Evolutionary conservation across 2,329 filamentous ascomycete genomes (phyloP).

Genomic region (Cytospora mali): DNA sequence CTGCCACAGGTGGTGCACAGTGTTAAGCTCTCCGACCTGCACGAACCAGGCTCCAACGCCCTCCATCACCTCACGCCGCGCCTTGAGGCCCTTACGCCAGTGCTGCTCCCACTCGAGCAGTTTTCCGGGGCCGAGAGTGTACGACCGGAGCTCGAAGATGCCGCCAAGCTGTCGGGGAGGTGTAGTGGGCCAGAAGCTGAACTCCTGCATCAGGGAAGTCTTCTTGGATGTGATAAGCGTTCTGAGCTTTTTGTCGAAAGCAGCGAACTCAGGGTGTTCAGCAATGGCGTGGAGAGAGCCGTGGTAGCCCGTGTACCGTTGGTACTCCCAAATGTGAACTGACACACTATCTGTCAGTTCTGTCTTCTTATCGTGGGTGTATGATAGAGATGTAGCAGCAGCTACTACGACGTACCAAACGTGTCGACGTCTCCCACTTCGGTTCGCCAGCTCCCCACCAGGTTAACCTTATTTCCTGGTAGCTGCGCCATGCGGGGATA

Average conservation of each 20-base stretch:
- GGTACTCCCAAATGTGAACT: conserved; percentile 99
- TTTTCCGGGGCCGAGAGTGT: conserved; percentile 94
- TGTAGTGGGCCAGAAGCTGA: conserved; percentile 98
- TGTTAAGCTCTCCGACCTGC: conserved; percentile 96
- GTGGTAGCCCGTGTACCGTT: conserved; percentile 95
- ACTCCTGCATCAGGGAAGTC: conserved; percentile 97
- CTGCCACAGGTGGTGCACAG: conserved; percentile 97
- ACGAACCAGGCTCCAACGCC: conserved; percentile 98
- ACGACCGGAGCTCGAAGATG: conserved; percentile 93
- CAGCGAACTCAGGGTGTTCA: conserved; percentile 77
- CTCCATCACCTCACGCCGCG: conserved; percentile 95
- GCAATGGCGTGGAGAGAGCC: conserved; percentile 85
- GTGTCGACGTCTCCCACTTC: conserved; percentile 97
- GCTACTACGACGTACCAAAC: conserved; percentile 66
- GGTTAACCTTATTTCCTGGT: conserved; percentile 88
- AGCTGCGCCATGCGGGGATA: conserved; percentile 86
- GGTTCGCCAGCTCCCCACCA: conserved; percentile 97
- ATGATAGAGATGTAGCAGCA: neutral
- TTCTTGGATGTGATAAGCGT: conserved; percentile 82
- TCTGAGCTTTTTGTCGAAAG: conserved; percentile 84
- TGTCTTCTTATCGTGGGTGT: neutral
- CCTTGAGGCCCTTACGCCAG: conserved; percentile 90
- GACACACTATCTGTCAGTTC: conserved; percentile 18
- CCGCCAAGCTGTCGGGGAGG: conserved; percentile 87
- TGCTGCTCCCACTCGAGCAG: conserved; percentile 98